These are phyloP conservation scores for Podaxis mareebaensis DNA, from an alignment of 768 basidiomycete species.

Conservation along the genomic window DNA sequence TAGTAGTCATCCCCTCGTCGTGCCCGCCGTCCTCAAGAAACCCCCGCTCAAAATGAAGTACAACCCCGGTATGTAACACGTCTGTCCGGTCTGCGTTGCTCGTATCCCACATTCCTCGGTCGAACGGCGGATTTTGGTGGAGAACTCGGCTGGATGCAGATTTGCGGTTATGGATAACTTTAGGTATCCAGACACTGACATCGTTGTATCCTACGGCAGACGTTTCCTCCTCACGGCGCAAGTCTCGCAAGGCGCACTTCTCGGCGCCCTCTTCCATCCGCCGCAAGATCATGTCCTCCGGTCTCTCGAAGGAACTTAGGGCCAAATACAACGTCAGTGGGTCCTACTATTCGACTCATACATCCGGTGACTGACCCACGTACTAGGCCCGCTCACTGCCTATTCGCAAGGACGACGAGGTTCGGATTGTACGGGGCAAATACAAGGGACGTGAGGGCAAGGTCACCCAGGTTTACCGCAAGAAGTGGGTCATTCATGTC, in stretches of 20 bases:
- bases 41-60: conserved; percentile 65
- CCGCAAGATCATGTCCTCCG: conserved; percentile 97
- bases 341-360: background rate
- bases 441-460: conserved; percentile 99
- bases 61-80: conserved; percentile 71
- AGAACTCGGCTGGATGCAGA: conserved; percentile 57
- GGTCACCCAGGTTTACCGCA: conserved; percentile 96
- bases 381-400: conserved; percentile 85
- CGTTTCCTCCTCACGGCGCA: conserved; percentile 92
- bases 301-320: conserved; percentile 93
- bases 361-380: conserved; percentile 2
- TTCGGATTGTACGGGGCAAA: conserved; percentile 93
- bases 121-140: conserved; percentile 26
- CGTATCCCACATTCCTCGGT: conserved; percentile 26
- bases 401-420: conserved; percentile 98
- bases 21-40: conserved; percentile 62
- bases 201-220: conserved; percentile 44
- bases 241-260: conserved; percentile 98
- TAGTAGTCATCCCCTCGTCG: conserved; percentile 38
- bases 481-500: conserved; percentile 99
- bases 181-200: conserved; percentile 32
- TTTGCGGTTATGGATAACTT: conserved; percentile 23
- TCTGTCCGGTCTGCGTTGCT: conserved; percentile 23
- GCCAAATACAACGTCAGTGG: conserved; percentile 83
- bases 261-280: conserved; percentile 91